Evolutionary conservation across 805 yeast species (phyloP).

Genomic region (Deakozyma indianensis): DNA sequence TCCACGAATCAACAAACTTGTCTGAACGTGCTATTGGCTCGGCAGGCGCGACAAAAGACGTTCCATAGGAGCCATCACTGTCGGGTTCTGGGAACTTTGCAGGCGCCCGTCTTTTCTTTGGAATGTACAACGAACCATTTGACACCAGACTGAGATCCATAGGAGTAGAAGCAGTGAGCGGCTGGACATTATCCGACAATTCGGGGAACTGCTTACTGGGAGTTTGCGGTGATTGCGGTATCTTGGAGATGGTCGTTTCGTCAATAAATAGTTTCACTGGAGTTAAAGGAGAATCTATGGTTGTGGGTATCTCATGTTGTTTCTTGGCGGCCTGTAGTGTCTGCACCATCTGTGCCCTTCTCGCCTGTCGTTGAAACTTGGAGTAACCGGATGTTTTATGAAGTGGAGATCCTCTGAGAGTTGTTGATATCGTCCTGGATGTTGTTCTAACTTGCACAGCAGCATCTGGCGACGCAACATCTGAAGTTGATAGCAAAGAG

Average conservation of each 20-base stretch:
- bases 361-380: slow-evolving; percentile 17
- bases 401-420: not conserved
- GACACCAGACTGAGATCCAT: not conserved
- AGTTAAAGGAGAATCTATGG: too few species aligned
- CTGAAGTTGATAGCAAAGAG: too few species aligned
- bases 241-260: too few species aligned
- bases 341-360: not conserved
- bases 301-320: too few species aligned
- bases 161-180: not conserved
- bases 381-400: slow-evolving; percentile 5
- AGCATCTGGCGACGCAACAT: too few species aligned
- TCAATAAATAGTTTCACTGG: too few species aligned
- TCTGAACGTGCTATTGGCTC: not conserved
- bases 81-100: not conserved
- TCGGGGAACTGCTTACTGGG: too few species aligned
- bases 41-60: not conserved
- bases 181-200: too few species aligned
- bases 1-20: not conserved
- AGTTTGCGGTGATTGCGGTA: too few species aligned
- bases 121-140: not conserved
- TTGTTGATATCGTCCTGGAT: not conserved
- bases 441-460: too few species aligned
- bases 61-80: not conserved
- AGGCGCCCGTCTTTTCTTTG: not conserved
- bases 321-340: too few species aligned